Evolutionary conservation across 306 rosid genomes (phyloP).

Genomic region (Gillenia trifoliata): DNA sequence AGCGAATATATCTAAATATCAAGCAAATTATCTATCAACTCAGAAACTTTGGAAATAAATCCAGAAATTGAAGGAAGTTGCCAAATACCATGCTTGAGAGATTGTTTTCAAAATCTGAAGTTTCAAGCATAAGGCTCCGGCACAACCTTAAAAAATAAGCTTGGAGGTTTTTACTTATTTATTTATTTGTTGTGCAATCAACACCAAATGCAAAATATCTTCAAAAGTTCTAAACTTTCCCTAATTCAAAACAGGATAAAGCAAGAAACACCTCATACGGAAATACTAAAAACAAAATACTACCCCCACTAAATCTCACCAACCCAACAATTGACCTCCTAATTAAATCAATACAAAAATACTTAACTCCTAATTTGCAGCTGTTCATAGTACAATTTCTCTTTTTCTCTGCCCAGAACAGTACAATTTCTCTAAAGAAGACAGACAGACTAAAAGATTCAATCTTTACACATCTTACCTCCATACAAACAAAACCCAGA

Average conservation of each 20-base stretch:
- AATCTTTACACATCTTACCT: slow-evolving; percentile 19
- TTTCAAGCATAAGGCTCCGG: slow-evolving; percentile 6
- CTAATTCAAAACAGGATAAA: background rate
- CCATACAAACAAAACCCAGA: slow-evolving; percentile 23
- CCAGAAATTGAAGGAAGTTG: slow-evolving; percentile 4
- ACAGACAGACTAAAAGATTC: slow-evolving; percentile 15
- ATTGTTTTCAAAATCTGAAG: background rate
- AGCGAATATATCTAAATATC: background rate
- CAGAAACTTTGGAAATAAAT: slow-evolving; percentile 16
- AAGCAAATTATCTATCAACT: background rate
- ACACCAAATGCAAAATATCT: slow-evolving; percentile 3
- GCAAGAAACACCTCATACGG: background rate
- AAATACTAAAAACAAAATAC: background rate
- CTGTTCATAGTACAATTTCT: slow-evolving; percentile 7
- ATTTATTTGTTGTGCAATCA: slow-evolving; percentile 3
- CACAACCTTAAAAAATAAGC: slow-evolving; percentile 5
- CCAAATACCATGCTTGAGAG: background rate
- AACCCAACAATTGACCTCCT: background rate
- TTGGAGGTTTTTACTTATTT: background rate
- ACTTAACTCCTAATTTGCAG: slow-evolving; percentile 1
- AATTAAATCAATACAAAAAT: background rate
- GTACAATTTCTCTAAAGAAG: slow-evolving; percentile 18
- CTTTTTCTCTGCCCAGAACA: background rate
- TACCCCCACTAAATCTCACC: background rate
- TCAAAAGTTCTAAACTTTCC: background rate